Percentiles rank a stretch among this genome's conserved stretches.
Conservation (phyloP, 2,329 filamentous ascomycete species). For the Diplodia intermedia region DNA sequence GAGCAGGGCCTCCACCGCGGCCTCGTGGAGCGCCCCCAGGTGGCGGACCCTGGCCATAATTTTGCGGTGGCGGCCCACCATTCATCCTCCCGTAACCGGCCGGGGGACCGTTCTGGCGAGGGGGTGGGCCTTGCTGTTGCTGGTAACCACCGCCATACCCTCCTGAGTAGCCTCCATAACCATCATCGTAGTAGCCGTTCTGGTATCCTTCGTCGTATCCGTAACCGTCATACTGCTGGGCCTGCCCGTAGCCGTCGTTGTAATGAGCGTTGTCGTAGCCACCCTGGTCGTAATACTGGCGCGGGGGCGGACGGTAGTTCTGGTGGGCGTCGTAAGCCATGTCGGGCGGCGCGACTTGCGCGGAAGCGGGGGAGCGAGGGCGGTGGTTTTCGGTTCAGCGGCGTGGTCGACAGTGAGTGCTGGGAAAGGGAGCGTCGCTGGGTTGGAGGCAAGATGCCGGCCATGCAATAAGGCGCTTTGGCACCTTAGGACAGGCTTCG, state of each 20-base stretch:
- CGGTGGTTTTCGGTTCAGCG: neutral
- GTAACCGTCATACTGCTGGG: slow-evolving; percentile 45
- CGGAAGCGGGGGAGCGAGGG: slow-evolving; percentile 12
- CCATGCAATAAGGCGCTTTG: slow-evolving; percentile 27
- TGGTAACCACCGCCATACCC: slow-evolving; percentile 35
- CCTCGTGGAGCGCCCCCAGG: slow-evolving; percentile 25
- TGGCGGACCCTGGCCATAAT: slow-evolving; percentile 18
- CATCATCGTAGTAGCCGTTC: slow-evolving; percentile 39
- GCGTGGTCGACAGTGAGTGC: neutral
- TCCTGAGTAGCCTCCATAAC: slow-evolving; percentile 13
- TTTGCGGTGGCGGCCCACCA: slow-evolving; percentile 35
- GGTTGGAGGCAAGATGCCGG: slow-evolving; percentile 5
- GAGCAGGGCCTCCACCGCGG: slow-evolving; percentile 12
- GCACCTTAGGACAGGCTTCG: slow-evolving; percentile 17
- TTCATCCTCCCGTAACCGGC: slow-evolving; percentile 39
- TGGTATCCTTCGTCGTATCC: slow-evolving; percentile 48
- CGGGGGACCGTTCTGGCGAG: slow-evolving; percentile 13
- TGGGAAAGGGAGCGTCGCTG: slow-evolving; percentile 3
- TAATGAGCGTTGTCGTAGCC: slow-evolving; percentile 37
- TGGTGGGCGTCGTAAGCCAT: slow-evolving; percentile 52
- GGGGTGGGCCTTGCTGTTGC: slow-evolving; percentile 38
- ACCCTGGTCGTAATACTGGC: slow-evolving; percentile 45
- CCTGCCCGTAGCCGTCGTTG: slow-evolving; percentile 34
- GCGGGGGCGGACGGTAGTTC: slow-evolving; percentile 45
- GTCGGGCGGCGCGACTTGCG: slow-evolving; percentile 29